These are phyloP conservation scores for Fusarium denticulatum DNA, from an alignment of 2,329 filamentous ascomycete species.

Conservation along the genomic window DNA sequence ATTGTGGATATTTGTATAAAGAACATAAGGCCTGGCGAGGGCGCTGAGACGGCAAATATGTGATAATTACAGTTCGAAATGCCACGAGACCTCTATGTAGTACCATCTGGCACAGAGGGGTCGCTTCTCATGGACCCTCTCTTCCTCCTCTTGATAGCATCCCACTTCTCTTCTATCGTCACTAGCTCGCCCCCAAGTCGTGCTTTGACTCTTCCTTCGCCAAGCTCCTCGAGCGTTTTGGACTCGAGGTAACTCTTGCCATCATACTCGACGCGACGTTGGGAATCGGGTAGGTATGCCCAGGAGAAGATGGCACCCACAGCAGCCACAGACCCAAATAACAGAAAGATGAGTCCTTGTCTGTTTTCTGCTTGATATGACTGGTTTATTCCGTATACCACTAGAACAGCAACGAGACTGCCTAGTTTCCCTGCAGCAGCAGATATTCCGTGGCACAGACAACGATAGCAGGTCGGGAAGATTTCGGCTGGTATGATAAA, in stretches of 20 bases:
- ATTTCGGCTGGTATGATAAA: constrained; percentile 73
- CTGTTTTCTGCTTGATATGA: constrained; percentile 54
- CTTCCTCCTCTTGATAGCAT: constrained; percentile 50
- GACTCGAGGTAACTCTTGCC: constrained; percentile 53
- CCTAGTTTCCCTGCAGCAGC: constrained; percentile 69
- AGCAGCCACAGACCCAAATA: constrained; percentile 61
- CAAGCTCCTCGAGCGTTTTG: constrained; percentile 61
- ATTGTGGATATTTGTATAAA: not conserved
- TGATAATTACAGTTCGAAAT: not conserved
- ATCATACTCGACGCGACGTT: constrained; percentile 53
- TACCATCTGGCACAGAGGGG: constrained; percentile 36
- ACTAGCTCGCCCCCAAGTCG: constrained; percentile 56
- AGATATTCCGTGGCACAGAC: constrained; percentile 70
- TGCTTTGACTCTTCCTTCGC: constrained; percentile 58
- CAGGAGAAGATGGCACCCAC: constrained; percentile 61
- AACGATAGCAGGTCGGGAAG: constrained; percentile 71
- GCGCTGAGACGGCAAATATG: constrained; percentile 4
- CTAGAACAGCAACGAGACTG: constrained; percentile 61
- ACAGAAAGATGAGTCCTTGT: constrained; percentile 61
- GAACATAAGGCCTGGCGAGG: not conserved
- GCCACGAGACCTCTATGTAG: constrained; percentile 9
- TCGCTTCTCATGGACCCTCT: constrained; percentile 38
- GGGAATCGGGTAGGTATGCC: constrained; percentile 61
- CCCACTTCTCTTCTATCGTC: constrained; percentile 56
- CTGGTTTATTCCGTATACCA: constrained; percentile 61